Evolutionary conservation across 345 rosid genomes (phyloP), one percentile per base, ranked within the genome.

Genomic region (Melaleuca alternifolia): DNA sequence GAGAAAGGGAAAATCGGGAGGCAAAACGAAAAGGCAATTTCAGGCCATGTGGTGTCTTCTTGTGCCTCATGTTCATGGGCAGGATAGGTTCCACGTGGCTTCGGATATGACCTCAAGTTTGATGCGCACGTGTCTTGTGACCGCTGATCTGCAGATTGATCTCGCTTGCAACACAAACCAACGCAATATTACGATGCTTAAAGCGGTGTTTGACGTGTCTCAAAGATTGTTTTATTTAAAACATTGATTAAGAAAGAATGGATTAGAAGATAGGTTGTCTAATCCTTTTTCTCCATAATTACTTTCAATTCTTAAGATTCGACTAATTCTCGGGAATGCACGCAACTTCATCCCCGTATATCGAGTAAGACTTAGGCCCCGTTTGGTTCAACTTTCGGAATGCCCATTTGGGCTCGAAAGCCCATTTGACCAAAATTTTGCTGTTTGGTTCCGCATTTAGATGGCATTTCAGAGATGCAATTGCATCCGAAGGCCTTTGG

Each of bases 261-360:
- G 28, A 6, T 12, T 59, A 59, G 65, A 59, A 12, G 11, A n/a
- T 13, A 28, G 41, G 41, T 41, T n/a, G 2, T n/a, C 16, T 12
- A 12, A 16, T 61, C 16, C 21, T 3, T 7, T 16, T 53, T 33
- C 16, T 30, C 30, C 33, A 15, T 65, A 16, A 21, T 18, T 65
- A 65, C 44, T 30, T 33, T 33, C 10, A 0, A 30, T 15, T 1
- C 6, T 33, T 16, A 30, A 0, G 0, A 15, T 6, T 30, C 1
- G 23, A 33, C 1, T 20, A 33, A 65, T 65, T 1, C 13, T 15
- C 2, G 4, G 9, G 1, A 2, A 30, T 62, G 21, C 33, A 33
- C 26, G 20, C 41, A 61, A 61, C 5, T 61, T 61, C 16, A 59
- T 11, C 0, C 8, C 0, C 4, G 12, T 6, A 59, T 59, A 12